Conservation (phyloP, 2,329 filamentous ascomycete genomes). For the Aschersonia sp. region DNA sequence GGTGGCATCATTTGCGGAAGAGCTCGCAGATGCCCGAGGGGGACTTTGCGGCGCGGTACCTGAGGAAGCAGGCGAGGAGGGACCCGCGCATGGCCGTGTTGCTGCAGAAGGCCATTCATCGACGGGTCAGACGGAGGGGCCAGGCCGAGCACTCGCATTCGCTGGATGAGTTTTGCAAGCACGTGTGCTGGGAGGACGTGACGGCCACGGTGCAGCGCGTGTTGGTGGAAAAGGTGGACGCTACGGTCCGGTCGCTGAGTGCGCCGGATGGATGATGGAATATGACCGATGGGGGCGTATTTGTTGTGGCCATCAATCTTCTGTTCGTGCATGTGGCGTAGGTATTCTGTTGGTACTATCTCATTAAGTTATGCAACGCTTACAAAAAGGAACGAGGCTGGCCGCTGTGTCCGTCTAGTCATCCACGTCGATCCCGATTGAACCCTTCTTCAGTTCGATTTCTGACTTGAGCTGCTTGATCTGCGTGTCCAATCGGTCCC, state of each 20-base stretch:
- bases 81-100: constrained; percentile 18
- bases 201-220: constrained; percentile 16
- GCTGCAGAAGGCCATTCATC: constrained; percentile 17
- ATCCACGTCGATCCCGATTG: constrained; percentile 25
- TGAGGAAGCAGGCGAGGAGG: constrained; percentile 20
- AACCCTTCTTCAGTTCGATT: constrained; percentile 29
- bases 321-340: no score
- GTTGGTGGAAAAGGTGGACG: constrained; percentile 12
- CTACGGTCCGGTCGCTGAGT: constrained; percentile 9
- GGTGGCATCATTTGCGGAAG: constrained; percentile 24
- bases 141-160: constrained; percentile 3
- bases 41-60: constrained; percentile 16
- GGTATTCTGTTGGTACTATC: no score
- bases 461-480: constrained; percentile 32
- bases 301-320: background rate
- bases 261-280: background rate
- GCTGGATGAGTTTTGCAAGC: constrained; percentile 18
- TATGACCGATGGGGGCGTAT: background rate
- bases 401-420: constrained; percentile 9
- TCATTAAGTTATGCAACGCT: no score
- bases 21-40: constrained; percentile 15
- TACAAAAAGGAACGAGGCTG: no score
- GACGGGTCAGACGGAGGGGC: constrained; percentile 7
- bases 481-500: constrained; percentile 31
- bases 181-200: constrained; percentile 19